Conservation (phyloP, 2,329 filamentous ascomycete species). For the Aspergillus ruber region DNA sequence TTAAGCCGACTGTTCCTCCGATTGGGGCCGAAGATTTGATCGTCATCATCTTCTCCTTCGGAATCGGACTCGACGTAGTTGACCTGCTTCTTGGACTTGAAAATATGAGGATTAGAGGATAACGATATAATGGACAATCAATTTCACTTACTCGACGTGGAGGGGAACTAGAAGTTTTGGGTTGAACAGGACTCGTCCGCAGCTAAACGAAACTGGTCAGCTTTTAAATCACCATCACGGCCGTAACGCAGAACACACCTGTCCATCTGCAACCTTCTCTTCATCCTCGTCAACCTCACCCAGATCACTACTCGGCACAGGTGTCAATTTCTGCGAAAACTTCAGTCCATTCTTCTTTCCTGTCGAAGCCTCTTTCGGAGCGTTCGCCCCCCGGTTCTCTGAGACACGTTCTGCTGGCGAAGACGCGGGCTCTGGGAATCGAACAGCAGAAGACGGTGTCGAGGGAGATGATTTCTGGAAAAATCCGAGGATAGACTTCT, state of each 20-base stretch:
- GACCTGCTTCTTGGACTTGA: conserved; percentile 52
- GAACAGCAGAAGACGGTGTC: conserved; percentile 26
- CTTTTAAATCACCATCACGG: background rate
- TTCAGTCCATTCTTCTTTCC: conserved; percentile 38
- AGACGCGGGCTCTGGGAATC: conserved; percentile 28
- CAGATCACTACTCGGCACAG: conserved; percentile 74
- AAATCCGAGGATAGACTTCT: conserved; percentile 71
- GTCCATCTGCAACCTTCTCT: conserved; percentile 35
- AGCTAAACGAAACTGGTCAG: conserved; percentile 9
- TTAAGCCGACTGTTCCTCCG: conserved; percentile 40
- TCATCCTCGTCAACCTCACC: conserved; percentile 62
- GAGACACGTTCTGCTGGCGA: conserved; percentile 31
- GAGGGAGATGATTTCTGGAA: conserved; percentile 57
- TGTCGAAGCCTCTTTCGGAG: conserved; percentile 25
- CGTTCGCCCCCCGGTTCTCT: conserved; percentile 21
- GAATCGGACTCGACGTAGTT: conserved; percentile 83
- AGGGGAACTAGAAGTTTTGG: conserved; percentile 59
- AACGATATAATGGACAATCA: background rate
- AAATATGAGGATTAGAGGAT: background rate
- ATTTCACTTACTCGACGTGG: conserved; percentile 61
- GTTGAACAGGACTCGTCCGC: conserved; percentile 39
- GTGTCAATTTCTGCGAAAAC: conserved; percentile 53
- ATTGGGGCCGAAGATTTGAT: conserved; percentile 60
- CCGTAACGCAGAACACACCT: conserved; percentile 1
- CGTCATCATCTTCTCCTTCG: conserved; percentile 61